Percentiles rank a stretch among this genome's conserved stretches.
phyloP scores from a whole-genome alignment of 1,284 basidiomycete species.

The Blastosporella zonata region DNA sequence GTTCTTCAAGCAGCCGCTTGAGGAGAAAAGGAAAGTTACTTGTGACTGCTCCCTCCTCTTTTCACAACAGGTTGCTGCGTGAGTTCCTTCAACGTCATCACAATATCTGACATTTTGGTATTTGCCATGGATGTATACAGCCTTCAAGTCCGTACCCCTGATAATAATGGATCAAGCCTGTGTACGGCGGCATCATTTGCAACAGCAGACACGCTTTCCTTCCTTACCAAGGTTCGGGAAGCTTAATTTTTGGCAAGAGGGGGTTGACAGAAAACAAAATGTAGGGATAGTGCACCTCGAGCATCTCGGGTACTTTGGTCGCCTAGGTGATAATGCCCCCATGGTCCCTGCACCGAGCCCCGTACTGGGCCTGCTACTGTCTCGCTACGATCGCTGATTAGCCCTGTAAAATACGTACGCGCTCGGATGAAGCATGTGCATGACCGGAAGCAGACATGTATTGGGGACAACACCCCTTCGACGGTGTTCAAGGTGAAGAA shows the following conservation, averaged over 20 bases:
- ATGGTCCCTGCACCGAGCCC: constrained; percentile 24
- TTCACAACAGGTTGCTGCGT: constrained; percentile 20
- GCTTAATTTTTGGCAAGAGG: constrained; percentile 17
- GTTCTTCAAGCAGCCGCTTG: constrained; percentile 25
- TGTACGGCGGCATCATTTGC: constrained; percentile 25
- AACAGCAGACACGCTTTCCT: constrained; percentile 17
- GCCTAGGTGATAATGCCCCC: constrained; percentile 22
- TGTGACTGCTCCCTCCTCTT: constrained; percentile 27
- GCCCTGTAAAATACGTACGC: constrained; percentile 10
- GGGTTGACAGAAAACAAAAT: neutral
- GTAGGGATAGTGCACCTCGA: constrained; percentile 23
- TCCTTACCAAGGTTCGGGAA: constrained; percentile 8
- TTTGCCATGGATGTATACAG: constrained; percentile 1
- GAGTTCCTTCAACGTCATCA: neutral
- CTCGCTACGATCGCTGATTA: no score
- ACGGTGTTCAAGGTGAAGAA: constrained; percentile 11
- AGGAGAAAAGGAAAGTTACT: constrained; percentile 26
- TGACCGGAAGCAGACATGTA: constrained; percentile 10
- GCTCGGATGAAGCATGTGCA: constrained; percentile 11
- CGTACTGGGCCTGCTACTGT: constrained; percentile 25
- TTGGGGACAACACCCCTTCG: neutral
- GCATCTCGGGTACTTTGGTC: constrained; percentile 25
- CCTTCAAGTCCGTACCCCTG: constrained; percentile 29
- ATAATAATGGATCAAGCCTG: constrained; percentile 21
- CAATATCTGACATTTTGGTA: no score